These are phyloP conservation scores for Lipomyces starkeyi DNA, from an alignment of 805 yeast species.

Conservation along the genomic window DNA sequence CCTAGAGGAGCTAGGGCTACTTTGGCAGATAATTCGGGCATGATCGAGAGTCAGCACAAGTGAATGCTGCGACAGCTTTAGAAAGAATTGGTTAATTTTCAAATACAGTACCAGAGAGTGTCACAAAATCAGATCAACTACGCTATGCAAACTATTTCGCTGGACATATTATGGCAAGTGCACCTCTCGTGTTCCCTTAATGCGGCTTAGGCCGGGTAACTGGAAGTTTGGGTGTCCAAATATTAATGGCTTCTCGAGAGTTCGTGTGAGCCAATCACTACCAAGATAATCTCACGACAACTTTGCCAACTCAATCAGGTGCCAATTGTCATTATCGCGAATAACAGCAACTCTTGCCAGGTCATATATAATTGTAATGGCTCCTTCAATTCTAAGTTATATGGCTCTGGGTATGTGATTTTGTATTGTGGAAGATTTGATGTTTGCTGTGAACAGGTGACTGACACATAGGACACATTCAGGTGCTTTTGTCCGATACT, in stretches of 20 bases:
- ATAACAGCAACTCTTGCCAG: too few relatives aligned
- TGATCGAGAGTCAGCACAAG: not conserved
- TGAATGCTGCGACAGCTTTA: not conserved
- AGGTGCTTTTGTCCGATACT: conserved; percentile 47
- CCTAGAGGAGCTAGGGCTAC: not conserved
- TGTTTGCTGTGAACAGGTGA: conserved; percentile 35
- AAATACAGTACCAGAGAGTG: not conserved
- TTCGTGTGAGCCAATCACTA: not conserved
- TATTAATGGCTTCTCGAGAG: not conserved
- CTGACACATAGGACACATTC: conserved; percentile 41
- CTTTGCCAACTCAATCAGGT: not conserved
- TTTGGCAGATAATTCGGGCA: conserved; percentile 25
- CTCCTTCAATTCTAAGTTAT: conserved; percentile 14
- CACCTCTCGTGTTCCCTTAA: too few relatives aligned
- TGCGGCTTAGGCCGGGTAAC: conserved; percentile 1
- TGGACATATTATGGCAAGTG: not conserved
- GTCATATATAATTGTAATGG: not conserved
- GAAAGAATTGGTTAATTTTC: not conserved
- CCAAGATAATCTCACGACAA: not conserved
- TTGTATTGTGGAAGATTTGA: conserved; percentile 19
- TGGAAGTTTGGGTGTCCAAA: not conserved
- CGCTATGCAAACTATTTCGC: not conserved
- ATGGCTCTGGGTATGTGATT: conserved; percentile 26
- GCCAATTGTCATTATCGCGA: too few relatives aligned
- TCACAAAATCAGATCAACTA: not conserved